Evolutionary conservation across 1,284 basidiomycete genomes (phyloP).

Genomic region (Cryptococcus sp.): DNA sequence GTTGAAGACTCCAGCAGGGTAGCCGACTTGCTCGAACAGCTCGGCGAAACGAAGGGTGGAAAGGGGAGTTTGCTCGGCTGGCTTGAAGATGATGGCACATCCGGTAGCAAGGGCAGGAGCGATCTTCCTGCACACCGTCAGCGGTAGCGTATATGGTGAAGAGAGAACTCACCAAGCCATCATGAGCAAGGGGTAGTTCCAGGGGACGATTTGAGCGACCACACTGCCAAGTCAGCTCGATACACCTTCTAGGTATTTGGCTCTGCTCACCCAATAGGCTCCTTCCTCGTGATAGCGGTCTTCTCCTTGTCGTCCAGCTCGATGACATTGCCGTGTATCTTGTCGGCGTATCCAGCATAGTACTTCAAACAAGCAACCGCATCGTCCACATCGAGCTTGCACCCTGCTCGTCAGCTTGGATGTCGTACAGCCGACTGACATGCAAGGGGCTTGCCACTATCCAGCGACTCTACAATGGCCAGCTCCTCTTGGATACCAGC

Average conservation of each 20-base stretch:
- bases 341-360: constrained; percentile 62
- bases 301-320: constrained; percentile 3
- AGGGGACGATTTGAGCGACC: constrained; percentile 55
- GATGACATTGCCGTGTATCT: constrained; percentile 52
- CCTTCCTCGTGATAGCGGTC: constrained; percentile 1
- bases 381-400: constrained; percentile 43
- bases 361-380: constrained; percentile 75
- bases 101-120: constrained; percentile 76
- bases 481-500: constrained; percentile 67
- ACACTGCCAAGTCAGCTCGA: constrained; percentile 28
- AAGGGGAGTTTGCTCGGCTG: constrained; percentile 84
- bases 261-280: constrained; percentile 58
- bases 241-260: constrained; percentile 40
- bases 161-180: constrained; percentile 60
- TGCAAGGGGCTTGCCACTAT: constrained; percentile 2
- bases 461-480: constrained; percentile 62
- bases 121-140: constrained; percentile 60
- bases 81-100: constrained; percentile 52
- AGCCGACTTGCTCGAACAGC: constrained; percentile 52
- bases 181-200: constrained; percentile 91
- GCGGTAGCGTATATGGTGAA: background rate
- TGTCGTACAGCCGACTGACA: background rate
- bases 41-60: constrained; percentile 63
- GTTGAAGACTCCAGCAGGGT: constrained; percentile 88
- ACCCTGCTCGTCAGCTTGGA: constrained; percentile 22